Base-by-base conservation (phyloP, 192 early-diverging fungal genomes). In the Rhizoclosmatium globosum region DNA sequence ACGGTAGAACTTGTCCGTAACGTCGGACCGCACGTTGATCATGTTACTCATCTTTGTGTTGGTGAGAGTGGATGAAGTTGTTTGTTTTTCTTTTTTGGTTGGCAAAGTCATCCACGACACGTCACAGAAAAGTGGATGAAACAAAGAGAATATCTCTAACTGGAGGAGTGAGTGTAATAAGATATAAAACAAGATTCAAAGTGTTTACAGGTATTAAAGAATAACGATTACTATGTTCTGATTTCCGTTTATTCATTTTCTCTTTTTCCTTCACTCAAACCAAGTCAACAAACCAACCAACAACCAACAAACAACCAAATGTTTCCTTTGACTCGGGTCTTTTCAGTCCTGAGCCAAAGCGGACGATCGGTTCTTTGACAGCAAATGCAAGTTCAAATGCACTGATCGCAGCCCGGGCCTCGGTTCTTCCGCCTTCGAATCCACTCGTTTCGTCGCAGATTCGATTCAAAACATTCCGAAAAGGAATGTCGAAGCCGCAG, bases 1-100 rank as follows among this genome's bases (percentile, higher is more conserved):
- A 60, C 98, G 94, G 89, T 98, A 97, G 83, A 95, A 99, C 84
- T 92, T 87, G 90, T 99, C 97, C 72, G 92, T 89, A 73, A 93
- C 90, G 84, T 96, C 94, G 81, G 94, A 90, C 69, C 93, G 90
- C 82, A 98, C 95, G 87, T 98, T 98, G 78, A 88, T 82, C 57
- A 70, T 77, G 56, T 74, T 59, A 13, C 17, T 17, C 72, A 74
- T 74, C n/a, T 21, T 72, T 56, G 7, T 62, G 50, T 53, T 17
- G 50, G 17, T 53, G 6, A 53, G 17, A 53, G 50, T 17, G 50
- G 17, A 53, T 7, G 6, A 13, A 13, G 6, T 53, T 17, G 17
- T 53, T 53, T 53, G 50, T 53, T 53, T 53, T 53, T 17, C 17
- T 17, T 53, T 53, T 53, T 53, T 53, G 17, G 9, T 53, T 17